A percentile compares a stretch with the other conserved stretches of the same genome.
Conservation (phyloP, 2,329 filamentous ascomycete species). For the Coniochaeta sp. region DNA sequence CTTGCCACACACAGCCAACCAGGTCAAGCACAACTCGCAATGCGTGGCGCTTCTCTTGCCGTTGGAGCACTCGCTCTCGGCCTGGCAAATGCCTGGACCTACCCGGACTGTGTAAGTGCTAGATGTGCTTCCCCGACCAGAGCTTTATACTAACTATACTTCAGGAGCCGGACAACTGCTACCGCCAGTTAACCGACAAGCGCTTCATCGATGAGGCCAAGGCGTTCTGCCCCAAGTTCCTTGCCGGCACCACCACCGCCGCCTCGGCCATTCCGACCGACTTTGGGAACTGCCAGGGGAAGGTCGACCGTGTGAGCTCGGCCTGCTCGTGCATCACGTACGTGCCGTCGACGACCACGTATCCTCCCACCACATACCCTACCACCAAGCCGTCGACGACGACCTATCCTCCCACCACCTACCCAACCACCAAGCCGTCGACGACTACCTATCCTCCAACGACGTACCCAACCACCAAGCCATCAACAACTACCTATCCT, state of each 20-base stretch:
- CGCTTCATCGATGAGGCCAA: constrained; percentile 11
- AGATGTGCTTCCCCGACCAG: background rate
- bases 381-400: background rate
- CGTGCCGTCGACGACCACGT: constrained; percentile 5
- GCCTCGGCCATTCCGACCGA: constrained; percentile 14
- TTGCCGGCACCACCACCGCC: constrained; percentile 13
- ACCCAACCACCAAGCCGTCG: constrained; percentile 2
- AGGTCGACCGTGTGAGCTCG: constrained; percentile 15
- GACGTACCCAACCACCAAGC: background rate
- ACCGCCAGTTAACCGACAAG: constrained; percentile 14
- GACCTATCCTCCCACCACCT: constrained; percentile 2
- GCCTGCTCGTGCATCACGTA: constrained; percentile 22
- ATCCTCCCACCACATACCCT: background rate
- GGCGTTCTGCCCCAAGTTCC: constrained; percentile 15
- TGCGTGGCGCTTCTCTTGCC: constrained; percentile 13
- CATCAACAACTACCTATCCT: background rate
- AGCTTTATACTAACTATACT: background rate
- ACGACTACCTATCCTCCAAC: constrained; percentile 1
- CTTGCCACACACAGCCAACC: background rate
- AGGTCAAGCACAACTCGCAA: constrained; percentile 2
- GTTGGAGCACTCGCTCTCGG: constrained; percentile 14
- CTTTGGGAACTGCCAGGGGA: constrained; percentile 14
- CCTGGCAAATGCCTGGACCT: constrained; percentile 12
- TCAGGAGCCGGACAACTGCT: constrained; percentile 17
- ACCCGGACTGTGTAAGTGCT: constrained; percentile 15